Evolutionary conservation across 495 filamentous ascomycete species (phyloP).

Genomic region (Aspergillus sclerotiicarbonarius): DNA sequence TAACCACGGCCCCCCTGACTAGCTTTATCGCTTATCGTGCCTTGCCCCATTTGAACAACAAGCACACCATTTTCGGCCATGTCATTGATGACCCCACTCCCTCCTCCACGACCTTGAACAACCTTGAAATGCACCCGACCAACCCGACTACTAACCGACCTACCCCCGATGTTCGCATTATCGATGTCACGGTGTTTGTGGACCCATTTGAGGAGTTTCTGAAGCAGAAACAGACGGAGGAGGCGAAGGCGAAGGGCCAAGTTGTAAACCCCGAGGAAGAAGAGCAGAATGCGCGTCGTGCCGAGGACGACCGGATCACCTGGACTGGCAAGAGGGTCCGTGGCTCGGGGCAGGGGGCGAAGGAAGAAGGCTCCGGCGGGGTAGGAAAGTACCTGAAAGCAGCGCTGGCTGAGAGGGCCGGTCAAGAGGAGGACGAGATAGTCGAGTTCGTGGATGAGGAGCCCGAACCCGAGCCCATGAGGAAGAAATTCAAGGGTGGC

Average conservation of each 20-base stretch:
- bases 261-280: conserved; percentile 38
- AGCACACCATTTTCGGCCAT: conserved; percentile 92
- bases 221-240: conserved; percentile 52
- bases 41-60: conserved; percentile 80
- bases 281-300: conserved; percentile 49
- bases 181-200: conserved; percentile 81
- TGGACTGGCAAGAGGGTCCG: conserved; percentile 88
- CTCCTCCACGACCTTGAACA: conserved; percentile 55
- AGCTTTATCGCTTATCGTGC: conserved; percentile 84
- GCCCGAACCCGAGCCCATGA: conserved; percentile 62
- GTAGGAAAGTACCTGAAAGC: conserved; percentile 83
- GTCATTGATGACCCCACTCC: conserved; percentile 74
- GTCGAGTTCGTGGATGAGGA: conserved; percentile 58
- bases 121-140: conserved; percentile 69
- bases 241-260: conserved; percentile 41
- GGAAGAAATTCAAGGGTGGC: conserved; percentile 72
- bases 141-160: conserved; percentile 69
- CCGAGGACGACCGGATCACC: conserved; percentile 84
- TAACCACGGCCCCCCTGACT: background rate
- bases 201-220: conserved; percentile 94
- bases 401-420: conserved; percentile 40
- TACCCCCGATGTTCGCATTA: conserved; percentile 70
- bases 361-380: conserved; percentile 40
- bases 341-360: conserved; percentile 49
- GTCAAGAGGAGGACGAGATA: conserved; percentile 53